These are phyloP conservation scores for Beta corolliflora DNA, from an alignment of 179 eudicot genomes.

Conservation along the genomic window DNA sequence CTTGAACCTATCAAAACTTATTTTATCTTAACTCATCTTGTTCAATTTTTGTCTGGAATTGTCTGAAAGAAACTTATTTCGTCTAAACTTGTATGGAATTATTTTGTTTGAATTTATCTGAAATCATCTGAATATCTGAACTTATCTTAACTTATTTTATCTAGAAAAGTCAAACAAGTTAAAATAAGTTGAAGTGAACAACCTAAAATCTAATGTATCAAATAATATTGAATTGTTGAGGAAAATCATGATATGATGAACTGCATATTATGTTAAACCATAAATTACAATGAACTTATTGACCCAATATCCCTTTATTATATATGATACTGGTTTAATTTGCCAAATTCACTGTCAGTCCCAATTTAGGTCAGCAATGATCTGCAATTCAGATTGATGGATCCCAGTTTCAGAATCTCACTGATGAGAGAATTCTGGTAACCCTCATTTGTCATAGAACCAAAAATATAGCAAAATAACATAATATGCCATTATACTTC, in stretches of 20 bases:
- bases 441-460: not conserved
- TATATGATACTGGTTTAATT: not conserved
- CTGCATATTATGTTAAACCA: too few relatives aligned
- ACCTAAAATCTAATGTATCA: not conserved
- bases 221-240: not conserved
- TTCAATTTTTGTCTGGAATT: too few relatives aligned
- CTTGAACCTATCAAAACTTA: too few relatives aligned
- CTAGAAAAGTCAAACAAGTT: too few relatives aligned
- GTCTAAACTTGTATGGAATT: too few relatives aligned
- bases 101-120: too few relatives aligned
- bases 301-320: not conserved
- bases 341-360: not conserved
- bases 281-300: not conserved
- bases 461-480: not conserved
- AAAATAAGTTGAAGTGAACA: too few relatives aligned
- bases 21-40: too few relatives aligned
- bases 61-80: too few relatives aligned
- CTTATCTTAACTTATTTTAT: too few relatives aligned
- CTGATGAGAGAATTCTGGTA: not conserved
- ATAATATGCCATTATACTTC: not conserved
- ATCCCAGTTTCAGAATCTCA: not conserved
- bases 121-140: too few relatives aligned
- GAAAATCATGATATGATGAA: not conserved
- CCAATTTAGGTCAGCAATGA: not conserved
- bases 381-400: not conserved